Base-by-base conservation (phyloP, 352 stramenopile species). In the Globisporangium apiculatum region DNA sequence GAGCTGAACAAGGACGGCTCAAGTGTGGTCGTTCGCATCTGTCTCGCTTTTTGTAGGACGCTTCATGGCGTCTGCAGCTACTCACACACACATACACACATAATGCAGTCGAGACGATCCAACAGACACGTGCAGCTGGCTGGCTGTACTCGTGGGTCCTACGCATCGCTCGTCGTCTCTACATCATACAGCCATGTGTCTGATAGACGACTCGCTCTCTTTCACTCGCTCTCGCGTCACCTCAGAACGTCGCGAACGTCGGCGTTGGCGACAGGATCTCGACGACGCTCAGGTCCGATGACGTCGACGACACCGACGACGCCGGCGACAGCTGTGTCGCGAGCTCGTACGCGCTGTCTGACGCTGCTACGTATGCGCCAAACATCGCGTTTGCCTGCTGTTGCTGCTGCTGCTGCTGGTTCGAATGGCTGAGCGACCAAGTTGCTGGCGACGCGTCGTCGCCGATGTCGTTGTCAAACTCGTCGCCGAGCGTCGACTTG, bases 331-430 rank as follows among this genome's bases (percentile, higher is more conserved):
- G 66, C 42, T 65, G 55, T 24, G 57, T 52, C 37, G 68, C 55
- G 1, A 52, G 59, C n/a, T 67, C 64, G 47, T 76, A 73, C 11
- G 66, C 55, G 45, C 87, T 76, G 53, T 87, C 72, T 11, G 64
- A 47, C n/a, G 64, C 35, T 37, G 77, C 66, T 48, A 90, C 79
- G 51, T 83, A 90, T 47, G 75, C 45, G 60, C 54, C 54, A 11
- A 82, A 61, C 38, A 60, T 38, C 11, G 72, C 63, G 9, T 42
- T 50, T 10, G 40, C 12, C 42, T 55, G 55, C 7, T 41, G 9
- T 7, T 63, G 51, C n/a, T 37, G 40, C 12, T 52, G 45, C 36
- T 60, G 54, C 36, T 58, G 45, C 0, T 54, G 38, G 9, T 55
- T 15, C 31, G 11, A 42, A 3, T 49, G 48, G n/a, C 18, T 51